These are phyloP conservation scores for Daldinia caldariorum DNA, from an alignment of 495 filamentous ascomycete species.

Conservation along the genomic window DNA sequence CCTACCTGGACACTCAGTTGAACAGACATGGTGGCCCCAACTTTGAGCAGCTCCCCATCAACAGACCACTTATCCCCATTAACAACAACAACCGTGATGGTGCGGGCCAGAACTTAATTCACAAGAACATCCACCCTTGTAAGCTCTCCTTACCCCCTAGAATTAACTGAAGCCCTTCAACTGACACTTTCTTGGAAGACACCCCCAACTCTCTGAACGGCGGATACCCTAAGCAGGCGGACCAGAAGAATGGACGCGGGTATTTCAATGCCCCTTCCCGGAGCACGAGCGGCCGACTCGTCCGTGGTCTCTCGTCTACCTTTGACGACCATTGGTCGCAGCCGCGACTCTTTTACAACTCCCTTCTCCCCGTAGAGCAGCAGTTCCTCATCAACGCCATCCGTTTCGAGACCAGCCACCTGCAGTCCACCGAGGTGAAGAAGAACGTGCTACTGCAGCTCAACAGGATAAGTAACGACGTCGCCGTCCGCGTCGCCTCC, in stretches of 20 bases:
- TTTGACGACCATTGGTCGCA: conserved; percentile 83
- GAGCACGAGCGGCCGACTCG: conserved; percentile 61
- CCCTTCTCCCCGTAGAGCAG: conserved; percentile 72
- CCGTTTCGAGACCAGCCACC: conserved; percentile 74
- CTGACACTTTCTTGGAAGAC: conserved; percentile 51
- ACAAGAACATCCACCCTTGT: conserved; percentile 61
- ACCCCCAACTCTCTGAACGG: conserved; percentile 73
- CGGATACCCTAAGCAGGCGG: conserved; percentile 73
- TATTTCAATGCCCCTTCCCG: conserved; percentile 78
- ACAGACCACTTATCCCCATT: conserved; percentile 68
- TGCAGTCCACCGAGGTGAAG: conserved; percentile 66
- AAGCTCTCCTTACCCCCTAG: conserved; percentile 15
- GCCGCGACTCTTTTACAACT: conserved; percentile 81
- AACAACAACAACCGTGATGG: conserved; percentile 83
- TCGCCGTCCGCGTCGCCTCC: conserved; percentile 71
- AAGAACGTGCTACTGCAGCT: conserved; percentile 74
- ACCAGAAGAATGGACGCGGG: conserved; percentile 72
- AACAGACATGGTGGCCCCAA: conserved; percentile 78
- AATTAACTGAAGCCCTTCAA: background rate
- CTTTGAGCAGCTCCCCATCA: conserved; percentile 80
- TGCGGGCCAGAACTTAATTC: conserved; percentile 63
- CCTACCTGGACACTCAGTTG: conserved; percentile 78
- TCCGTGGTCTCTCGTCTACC: conserved; percentile 68
- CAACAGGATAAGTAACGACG: conserved; percentile 74
- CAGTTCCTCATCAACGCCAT: conserved; percentile 83